Conservation (phyloP, 1,284 basidiomycete species). For the Ustilago loliicola region DNA sequence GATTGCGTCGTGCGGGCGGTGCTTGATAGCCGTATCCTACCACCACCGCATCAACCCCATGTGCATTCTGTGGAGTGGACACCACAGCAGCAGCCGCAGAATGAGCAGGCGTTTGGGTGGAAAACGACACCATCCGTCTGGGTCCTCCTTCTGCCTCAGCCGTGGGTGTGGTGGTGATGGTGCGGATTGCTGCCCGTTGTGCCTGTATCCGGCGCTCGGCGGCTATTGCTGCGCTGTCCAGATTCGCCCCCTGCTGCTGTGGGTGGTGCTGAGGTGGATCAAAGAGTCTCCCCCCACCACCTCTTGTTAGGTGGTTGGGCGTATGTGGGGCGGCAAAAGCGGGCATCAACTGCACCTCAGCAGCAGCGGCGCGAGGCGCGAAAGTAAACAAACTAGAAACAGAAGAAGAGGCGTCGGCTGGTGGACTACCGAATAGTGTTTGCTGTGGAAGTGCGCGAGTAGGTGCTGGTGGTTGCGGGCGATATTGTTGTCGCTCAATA, state of each 20-base stretch:
- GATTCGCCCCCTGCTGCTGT: constrained; percentile 11
- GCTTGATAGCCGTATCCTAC: not conserved
- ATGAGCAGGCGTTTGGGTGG: not conserved
- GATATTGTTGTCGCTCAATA: not conserved
- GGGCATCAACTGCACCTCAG: not conserved
- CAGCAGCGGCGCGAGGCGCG: not conserved
- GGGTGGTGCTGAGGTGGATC: not conserved
- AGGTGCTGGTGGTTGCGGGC: not conserved
- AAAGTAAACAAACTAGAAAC: not conserved
- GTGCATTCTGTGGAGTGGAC: not conserved
- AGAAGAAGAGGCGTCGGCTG: not conserved
- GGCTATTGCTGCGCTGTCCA: constrained; percentile 28
- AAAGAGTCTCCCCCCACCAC: not conserved
- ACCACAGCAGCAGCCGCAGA: not conserved
- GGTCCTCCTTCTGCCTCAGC: not conserved
- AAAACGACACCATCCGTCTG: not conserved
- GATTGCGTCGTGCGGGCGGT: not conserved
- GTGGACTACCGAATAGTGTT: not conserved
- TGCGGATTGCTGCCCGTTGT: constrained; percentile 1
- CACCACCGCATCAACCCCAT: too few species aligned
- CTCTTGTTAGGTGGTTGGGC: not conserved
- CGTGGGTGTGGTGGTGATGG: not conserved
- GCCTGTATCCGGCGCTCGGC: constrained; percentile 23
- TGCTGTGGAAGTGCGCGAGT: not conserved
- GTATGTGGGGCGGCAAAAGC: constrained; percentile 12